Conservation (phyloP, 306 rosid species). For the Biancaea sappan region DNA sequence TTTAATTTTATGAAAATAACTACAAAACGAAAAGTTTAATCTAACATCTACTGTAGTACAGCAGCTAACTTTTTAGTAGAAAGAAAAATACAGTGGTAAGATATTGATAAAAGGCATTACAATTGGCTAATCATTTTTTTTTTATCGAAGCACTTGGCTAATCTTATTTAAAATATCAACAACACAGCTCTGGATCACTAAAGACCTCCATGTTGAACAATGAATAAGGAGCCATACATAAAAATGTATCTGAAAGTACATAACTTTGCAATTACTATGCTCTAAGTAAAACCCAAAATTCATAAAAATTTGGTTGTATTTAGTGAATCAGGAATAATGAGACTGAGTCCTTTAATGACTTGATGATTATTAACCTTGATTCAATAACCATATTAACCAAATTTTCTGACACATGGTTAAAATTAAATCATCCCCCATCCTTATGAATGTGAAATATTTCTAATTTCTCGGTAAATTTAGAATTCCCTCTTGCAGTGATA, state of each 20-base stretch:
- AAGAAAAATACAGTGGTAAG: neutral
- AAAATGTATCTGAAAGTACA: neutral
- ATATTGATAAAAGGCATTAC: neutral
- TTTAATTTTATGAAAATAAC: neutral
- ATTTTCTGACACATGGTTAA: slow-evolving; percentile 15
- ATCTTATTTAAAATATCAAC: neutral
- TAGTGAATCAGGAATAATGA: slow-evolving; percentile 19
- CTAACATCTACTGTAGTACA: neutral
- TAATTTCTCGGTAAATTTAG: neutral
- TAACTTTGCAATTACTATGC: neutral
- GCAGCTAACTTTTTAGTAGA: neutral
- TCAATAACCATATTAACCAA: slow-evolving; percentile 4
- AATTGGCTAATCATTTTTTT: neutral
- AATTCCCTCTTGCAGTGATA: slow-evolving; percentile 14
- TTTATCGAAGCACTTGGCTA: too few species aligned
- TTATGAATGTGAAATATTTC: slow-evolving; percentile 1
- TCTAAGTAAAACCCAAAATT: neutral
- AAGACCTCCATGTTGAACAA: neutral
- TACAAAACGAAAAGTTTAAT: neutral
- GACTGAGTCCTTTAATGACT: neutral
- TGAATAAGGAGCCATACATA: neutral
- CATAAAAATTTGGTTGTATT: neutral
- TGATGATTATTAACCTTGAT: neutral
- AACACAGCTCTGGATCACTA: neutral
- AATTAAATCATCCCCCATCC: slow-evolving; percentile 26